Evolutionary conservation across 2,329 filamentous ascomycete species (phyloP), one percentile per base, ranked within the genome.

Genomic region (Ceratocystis colombiana): DNA sequence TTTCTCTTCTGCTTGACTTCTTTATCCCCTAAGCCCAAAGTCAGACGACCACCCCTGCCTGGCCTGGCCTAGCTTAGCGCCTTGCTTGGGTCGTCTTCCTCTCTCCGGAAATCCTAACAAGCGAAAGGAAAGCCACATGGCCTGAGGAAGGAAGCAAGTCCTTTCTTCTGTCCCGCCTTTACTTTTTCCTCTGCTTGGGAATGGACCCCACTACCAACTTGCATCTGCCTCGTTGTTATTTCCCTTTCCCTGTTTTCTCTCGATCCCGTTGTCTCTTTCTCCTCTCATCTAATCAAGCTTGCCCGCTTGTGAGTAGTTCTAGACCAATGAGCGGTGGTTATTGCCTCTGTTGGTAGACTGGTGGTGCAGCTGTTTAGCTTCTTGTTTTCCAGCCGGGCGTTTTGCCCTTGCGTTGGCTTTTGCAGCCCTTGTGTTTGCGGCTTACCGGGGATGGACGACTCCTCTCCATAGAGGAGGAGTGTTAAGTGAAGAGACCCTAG

Each of bases 121-220:
- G 55, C 55, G 55, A 59, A 20, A 59, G 28, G 55, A 59, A 59
- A 59, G 55, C 55, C 55, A 59, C 55, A 59, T 59, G 55, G 55
- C 55, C 28, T 37, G 30, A 59, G 28, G 55, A 33, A 25, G 22
- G 22, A 30, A 25, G 15, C 28, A 59, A n/a, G 55, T n/a, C 30
- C 8, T 17, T 22, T 55, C 45, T 48, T 48, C 46, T 10, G n/a
- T 30, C 25, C 55, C 55, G 33, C 55, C 30, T 37, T 59, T 37
- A 25, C 55, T n/a, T 8, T 59, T 59, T 59, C 5, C 1, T 59
- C 48, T 53, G 15, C 48, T 15, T 53, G 48, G 48, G 48, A 53
- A 15, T 41, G 10, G 3, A 41, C 48, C 25, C 48, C 48, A 62
- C 22, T 62, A 46, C 28, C 37, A 41, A 41, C 37, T 41, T 10